A percentile compares a stretch with the other conserved stretches of the same genome.
Evolutionary conservation across 2,329 filamentous ascomycete species (phyloP).

Genomic region (Teratosphaeria pseudoeucalypti): DNA sequence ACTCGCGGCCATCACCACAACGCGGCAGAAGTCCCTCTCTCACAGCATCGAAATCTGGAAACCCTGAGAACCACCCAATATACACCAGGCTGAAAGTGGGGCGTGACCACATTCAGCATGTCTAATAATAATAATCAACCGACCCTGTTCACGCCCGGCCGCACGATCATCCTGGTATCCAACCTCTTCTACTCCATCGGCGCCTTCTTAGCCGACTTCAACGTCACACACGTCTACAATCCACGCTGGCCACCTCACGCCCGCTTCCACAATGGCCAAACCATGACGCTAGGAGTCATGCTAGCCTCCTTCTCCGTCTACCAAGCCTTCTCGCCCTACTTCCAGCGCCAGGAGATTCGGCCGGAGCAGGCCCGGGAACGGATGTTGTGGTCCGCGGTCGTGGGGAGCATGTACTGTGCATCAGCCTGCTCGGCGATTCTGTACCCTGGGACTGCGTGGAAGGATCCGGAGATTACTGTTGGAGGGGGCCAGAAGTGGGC

Average conservation of each 20-base stretch:
- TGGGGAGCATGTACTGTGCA: conserved; percentile 36
- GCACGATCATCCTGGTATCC: conserved; percentile 21
- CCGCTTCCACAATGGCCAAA: conserved; percentile 44
- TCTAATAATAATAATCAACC: background rate
- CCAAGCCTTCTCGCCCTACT: conserved; percentile 18
- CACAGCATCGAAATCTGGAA: no score
- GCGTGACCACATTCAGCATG: background rate
- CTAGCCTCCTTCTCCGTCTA: conserved; percentile 31
- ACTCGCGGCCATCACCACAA: no score
- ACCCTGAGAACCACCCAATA: no score
- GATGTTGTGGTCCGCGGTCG: conserved; percentile 26
- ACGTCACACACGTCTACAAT: conserved; percentile 38
- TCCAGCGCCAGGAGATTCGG: conserved; percentile 1
- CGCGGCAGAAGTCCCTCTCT: no score
- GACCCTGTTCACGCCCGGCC: conserved; percentile 15
- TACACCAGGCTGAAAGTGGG: background rate
- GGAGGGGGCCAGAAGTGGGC: conserved; percentile 26
- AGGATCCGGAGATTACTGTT: conserved; percentile 38
- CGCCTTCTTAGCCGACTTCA: conserved; percentile 28
- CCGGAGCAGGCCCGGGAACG: conserved; percentile 9
- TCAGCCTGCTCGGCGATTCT: conserved; percentile 35
- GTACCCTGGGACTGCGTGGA: conserved; percentile 36
- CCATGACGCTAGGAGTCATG: conserved; percentile 37
- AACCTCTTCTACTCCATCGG: conserved; percentile 24
- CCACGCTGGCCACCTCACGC: conserved; percentile 41